A percentile compares a stretch with the other conserved stretches of the same genome.
Conservation (phyloP, 176 grass and related monocot species). For the Triticum turgidum region DNA sequence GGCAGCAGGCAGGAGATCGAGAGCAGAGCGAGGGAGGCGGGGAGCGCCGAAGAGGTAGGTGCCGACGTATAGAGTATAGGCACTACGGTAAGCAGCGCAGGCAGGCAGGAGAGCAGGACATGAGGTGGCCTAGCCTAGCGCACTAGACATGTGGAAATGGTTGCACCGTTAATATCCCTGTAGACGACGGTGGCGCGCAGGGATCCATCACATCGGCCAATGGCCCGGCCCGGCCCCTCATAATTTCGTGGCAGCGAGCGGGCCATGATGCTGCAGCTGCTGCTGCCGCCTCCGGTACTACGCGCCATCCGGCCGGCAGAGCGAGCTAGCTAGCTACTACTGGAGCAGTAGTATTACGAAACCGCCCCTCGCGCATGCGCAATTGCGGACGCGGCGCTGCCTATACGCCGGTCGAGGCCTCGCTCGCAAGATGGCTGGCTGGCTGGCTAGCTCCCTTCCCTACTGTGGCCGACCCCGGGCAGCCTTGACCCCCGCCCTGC, state of each 20-base stretch:
- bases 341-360: not conserved
- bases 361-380: not conserved
- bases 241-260: constrained; percentile 21
- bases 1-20: not conserved
- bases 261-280: not conserved
- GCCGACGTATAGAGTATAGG: not conserved
- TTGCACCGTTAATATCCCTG: constrained; percentile 51
- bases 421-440: too few species aligned
- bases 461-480: constrained; percentile 16
- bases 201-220: constrained; percentile 38
- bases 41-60: not conserved
- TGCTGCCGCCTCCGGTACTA: not conserved
- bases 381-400: not conserved
- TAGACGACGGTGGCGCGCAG: constrained; percentile 26
- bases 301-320: not conserved
- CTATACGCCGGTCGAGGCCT: not conserved
- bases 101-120: not conserved
- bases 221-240: not conserved
- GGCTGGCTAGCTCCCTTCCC: not conserved
- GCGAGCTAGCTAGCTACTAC: not conserved
- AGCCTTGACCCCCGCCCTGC: constrained; percentile 5
- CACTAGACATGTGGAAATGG: constrained; percentile 21
- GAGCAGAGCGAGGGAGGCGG: not conserved
- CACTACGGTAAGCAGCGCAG: not conserved
- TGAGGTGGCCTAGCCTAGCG: not conserved